Percentiles rank a stretch among this genome's conserved stretches.
Conservation (phyloP, 352 stramenopile species). For the Aphanomyces astaci region DNA sequence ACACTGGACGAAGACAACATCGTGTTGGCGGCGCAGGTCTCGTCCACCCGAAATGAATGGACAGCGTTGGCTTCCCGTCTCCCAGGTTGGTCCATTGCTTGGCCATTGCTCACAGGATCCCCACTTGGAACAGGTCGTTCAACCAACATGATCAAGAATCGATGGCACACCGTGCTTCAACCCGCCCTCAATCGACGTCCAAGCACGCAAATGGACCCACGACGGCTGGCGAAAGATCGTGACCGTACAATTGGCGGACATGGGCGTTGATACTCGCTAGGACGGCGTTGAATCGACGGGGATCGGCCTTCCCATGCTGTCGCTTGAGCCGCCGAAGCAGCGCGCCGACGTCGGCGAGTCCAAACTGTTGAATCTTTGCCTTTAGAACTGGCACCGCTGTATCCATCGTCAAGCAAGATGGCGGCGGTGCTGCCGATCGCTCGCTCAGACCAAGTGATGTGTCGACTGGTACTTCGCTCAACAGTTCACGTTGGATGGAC, state of each 20-base stretch:
- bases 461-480: background rate
- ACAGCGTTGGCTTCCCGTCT: constrained; percentile 36
- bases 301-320: background rate
- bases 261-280: background rate
- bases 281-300: background rate
- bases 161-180: constrained; percentile 34
- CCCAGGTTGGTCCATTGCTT: constrained; percentile 22
- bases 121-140: constrained; percentile 23
- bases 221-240: background rate
- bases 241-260: background rate
- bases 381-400: background rate
- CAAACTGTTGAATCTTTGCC: background rate
- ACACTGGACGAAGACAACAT: constrained; percentile 37
- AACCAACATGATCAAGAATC: constrained; percentile 65
- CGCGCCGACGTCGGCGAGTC: background rate
- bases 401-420: background rate
- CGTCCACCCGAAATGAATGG: constrained; percentile 34
- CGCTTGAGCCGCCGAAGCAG: background rate
- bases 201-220: constrained; percentile 1
- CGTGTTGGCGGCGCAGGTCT: constrained; percentile 22
- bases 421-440: background rate
- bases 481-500: constrained; percentile 5
- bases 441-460: too few relatives aligned
- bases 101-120: background rate
- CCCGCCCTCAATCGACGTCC: background rate